These are phyloP conservation scores for Populus nigra DNA, from an alignment of 345 rosid species.

Conservation along the genomic window DNA sequence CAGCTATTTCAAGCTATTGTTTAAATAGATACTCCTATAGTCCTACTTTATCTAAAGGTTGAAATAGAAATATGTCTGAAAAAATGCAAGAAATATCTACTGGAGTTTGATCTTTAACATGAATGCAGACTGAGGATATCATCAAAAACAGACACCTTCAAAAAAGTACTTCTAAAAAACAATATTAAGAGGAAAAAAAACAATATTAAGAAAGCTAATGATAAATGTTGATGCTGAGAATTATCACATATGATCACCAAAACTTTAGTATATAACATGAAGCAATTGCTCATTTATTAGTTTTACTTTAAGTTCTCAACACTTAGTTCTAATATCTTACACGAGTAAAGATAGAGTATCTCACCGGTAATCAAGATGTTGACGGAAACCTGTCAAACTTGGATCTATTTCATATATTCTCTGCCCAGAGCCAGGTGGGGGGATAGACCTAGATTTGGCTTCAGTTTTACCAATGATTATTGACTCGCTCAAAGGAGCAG, in stretches of 20 bases:
- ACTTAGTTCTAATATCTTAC: not conserved
- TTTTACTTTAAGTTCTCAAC: not conserved
- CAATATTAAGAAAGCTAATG: no score
- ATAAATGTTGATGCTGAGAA: no score
- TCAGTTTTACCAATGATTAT: constrained; percentile 35
- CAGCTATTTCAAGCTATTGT: no score
- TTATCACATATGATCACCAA: not conserved
- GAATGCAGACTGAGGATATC: not conserved
- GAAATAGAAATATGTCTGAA: not conserved
- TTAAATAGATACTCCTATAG: no score
- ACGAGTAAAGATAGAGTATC: not conserved
- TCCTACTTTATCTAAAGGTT: not conserved
- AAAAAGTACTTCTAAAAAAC: not conserved
- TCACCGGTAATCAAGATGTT: constrained; percentile 88
- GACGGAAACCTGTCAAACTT: constrained; percentile 45
- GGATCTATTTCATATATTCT: constrained; percentile 88
- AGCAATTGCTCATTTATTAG: not conserved
- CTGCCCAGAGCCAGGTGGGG: constrained; percentile 75
- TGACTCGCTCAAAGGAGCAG: constrained; percentile 24
- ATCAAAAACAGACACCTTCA: not conserved
- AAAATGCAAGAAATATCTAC: not conserved
- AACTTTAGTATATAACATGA: no score
- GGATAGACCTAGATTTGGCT: constrained; percentile 39
- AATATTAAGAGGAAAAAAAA: no score
- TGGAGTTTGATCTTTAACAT: not conserved